Percentiles rank a stretch among this genome's conserved stretches.
These are phyloP conservation scores for Canna indica DNA, from an alignment of 176 grass and related monocot species.

Conservation along the genomic window DNA sequence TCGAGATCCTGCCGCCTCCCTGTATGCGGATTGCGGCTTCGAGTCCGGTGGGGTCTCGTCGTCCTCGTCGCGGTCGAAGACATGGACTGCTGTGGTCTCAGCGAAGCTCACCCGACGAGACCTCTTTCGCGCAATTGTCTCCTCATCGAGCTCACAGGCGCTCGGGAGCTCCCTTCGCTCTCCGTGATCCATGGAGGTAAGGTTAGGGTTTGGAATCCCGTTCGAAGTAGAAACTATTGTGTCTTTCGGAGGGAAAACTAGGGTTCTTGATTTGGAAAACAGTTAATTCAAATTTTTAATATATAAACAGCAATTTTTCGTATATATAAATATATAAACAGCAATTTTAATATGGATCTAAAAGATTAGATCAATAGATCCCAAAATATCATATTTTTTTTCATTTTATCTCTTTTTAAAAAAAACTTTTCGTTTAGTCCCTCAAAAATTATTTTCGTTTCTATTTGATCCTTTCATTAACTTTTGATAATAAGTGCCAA, in stretches of 20 bases:
- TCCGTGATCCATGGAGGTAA: conserved; percentile 29
- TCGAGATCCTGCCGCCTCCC: conserved; percentile 1
- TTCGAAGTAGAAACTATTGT: background rate
- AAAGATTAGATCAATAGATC: no score
- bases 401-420: no score
- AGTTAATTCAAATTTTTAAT: background rate
- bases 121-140: conserved; percentile 49
- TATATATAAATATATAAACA: no score
- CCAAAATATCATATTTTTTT: no score
- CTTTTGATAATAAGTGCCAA: no score
- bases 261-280: background rate
- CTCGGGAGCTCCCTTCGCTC: conserved; percentile 16
- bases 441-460: no score
- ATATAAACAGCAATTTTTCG: no score
- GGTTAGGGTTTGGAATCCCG: conserved; percentile 37
- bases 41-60: conserved; percentile 48
- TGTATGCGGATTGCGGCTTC: conserved; percentile 2
- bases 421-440: no score
- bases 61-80: conserved; percentile 89
- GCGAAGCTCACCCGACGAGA: conserved; percentile 94
- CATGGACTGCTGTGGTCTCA: conserved; percentile 78
- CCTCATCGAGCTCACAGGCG: conserved; percentile 50
- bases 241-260: conserved; percentile 33
- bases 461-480: no score
- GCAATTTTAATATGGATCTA: no score